phyloP scores from a whole-genome alignment of 345 rosid genomes.

The Salix viminalis region DNA sequence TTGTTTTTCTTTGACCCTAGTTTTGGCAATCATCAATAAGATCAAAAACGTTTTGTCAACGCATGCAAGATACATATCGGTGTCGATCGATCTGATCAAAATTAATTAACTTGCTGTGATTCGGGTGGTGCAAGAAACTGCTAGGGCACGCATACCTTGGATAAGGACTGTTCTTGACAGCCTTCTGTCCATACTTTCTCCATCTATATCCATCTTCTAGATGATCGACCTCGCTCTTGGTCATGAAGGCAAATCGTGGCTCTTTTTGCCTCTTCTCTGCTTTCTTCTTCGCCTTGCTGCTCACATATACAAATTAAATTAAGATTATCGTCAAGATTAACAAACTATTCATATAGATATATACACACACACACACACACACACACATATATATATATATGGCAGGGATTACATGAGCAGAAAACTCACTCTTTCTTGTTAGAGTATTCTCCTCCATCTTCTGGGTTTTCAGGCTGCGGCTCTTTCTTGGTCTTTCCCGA shows the following conservation, averaged over 20 bases:
- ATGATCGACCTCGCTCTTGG: conserved; percentile 37
- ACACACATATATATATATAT: no score
- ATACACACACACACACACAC: no score
- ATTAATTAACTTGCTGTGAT: background rate
- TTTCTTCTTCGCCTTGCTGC: conserved; percentile 20
- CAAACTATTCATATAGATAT: no score
- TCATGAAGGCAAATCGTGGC: conserved; percentile 37
- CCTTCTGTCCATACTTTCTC: conserved; percentile 38
- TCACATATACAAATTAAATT: background rate
- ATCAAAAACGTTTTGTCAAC: background rate
- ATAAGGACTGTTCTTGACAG: conserved; percentile 36
- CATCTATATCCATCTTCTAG: conserved; percentile 36
- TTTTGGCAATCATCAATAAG: background rate
- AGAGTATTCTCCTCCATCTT: conserved; percentile 22
- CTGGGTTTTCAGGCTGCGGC: background rate
- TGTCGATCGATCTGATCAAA: no score
- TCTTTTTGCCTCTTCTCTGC: conserved; percentile 26
- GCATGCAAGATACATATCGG: background rate
- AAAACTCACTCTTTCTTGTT: conserved; percentile 24
- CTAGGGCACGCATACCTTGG: conserved; percentile 18
- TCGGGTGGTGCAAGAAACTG: conserved; percentile 7
- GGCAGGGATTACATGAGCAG: background rate
- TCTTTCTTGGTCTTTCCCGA: conserved; percentile 14
- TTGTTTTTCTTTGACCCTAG: background rate
- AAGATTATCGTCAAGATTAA: background rate